Percentiles rank a stretch among this genome's conserved stretches.
Conservation (phyloP, 495 filamentous ascomycete species). For the Tuber calosporum region DNA sequence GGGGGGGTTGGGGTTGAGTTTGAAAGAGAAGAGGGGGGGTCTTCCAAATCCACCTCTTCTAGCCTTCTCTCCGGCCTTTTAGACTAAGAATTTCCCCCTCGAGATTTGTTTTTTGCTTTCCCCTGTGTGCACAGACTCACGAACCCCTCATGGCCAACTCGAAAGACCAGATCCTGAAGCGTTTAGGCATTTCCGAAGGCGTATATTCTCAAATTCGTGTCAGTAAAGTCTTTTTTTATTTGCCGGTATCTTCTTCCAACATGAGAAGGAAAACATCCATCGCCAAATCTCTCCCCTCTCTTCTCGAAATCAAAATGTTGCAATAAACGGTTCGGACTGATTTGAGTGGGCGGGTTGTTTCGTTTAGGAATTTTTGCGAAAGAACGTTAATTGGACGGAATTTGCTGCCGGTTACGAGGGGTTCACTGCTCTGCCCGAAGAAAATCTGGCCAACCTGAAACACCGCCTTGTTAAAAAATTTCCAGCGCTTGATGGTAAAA, state of each 20-base stretch:
- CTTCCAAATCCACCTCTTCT: not conserved
- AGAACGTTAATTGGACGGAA: slow-evolving; percentile 39
- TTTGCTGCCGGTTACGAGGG: slow-evolving; percentile 37
- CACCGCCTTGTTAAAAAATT: slow-evolving; percentile 31
- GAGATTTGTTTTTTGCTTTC: slow-evolving; percentile 5
- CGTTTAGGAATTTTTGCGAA: slow-evolving; percentile 33
- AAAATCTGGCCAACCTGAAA: slow-evolving; percentile 36
- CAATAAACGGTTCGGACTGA: not conserved
- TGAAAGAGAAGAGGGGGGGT: not conserved
- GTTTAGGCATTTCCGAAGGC: slow-evolving; percentile 39
- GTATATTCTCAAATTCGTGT: slow-evolving; percentile 39
- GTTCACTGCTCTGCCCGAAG: slow-evolving; percentile 35
- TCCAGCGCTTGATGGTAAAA: slow-evolving; percentile 34
- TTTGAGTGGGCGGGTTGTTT: not conserved
- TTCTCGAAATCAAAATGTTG: not conserved
- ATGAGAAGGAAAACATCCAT: not conserved
- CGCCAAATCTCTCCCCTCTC: not conserved
- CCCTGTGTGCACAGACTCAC: slow-evolving; percentile 5
- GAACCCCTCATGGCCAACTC: slow-evolving; percentile 36
- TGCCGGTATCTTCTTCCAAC: slow-evolving; percentile 11
- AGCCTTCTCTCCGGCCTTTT: slow-evolving; percentile 2
- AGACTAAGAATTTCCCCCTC: not conserved
- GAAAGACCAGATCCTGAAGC: slow-evolving; percentile 39
- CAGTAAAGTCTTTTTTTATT: slow-evolving; percentile 18
- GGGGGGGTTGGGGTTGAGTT: not conserved